These are phyloP conservation scores for Diaporthe longicolla DNA, from an alignment of 2,329 filamentous ascomycete genomes.

Conservation along the genomic window DNA sequence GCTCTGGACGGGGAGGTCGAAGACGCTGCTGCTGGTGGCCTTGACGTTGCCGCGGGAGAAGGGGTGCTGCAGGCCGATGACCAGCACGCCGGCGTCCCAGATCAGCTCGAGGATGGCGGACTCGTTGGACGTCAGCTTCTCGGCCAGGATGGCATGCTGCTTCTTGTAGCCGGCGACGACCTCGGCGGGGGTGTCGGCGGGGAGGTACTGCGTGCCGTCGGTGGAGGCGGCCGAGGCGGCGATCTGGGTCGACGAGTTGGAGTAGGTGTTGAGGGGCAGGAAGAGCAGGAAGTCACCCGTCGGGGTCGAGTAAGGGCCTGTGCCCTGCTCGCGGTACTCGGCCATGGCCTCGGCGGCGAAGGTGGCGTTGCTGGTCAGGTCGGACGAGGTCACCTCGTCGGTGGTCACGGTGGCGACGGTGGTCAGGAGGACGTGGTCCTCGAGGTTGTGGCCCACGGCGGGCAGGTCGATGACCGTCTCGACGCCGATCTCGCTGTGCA, in stretches of 20 bases:
- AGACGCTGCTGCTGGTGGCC: constrained; percentile 58
- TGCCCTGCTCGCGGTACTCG: constrained; percentile 47
- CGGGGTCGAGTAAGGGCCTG: constrained; percentile 50
- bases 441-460: constrained; percentile 68
- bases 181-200: constrained; percentile 43
- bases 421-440: constrained; percentile 50
- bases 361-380: constrained; percentile 46
- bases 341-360: constrained; percentile 47
- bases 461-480: constrained; percentile 68
- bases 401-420: constrained; percentile 38
- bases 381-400: constrained; percentile 41
- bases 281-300: constrained; percentile 47
- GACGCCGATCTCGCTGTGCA: constrained; percentile 60
- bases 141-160: constrained; percentile 47
- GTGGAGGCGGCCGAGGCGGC: constrained; percentile 44
- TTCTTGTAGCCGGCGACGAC: constrained; percentile 48
- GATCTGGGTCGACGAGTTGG: constrained; percentile 28
- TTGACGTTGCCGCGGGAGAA: constrained; percentile 69
- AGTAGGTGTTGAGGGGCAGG: constrained; percentile 36
- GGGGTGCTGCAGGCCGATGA: constrained; percentile 52
- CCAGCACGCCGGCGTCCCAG: constrained; percentile 41
- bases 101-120: constrained; percentile 48
- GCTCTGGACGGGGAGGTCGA: constrained; percentile 58
- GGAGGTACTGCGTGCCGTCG: constrained; percentile 45
- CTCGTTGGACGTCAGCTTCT: constrained; percentile 42